Evolutionary conservation across 441 rosid species (phyloP), one percentile per base, ranked within the genome.

Genomic region (Euphorbia schlechtendalii): DNA sequence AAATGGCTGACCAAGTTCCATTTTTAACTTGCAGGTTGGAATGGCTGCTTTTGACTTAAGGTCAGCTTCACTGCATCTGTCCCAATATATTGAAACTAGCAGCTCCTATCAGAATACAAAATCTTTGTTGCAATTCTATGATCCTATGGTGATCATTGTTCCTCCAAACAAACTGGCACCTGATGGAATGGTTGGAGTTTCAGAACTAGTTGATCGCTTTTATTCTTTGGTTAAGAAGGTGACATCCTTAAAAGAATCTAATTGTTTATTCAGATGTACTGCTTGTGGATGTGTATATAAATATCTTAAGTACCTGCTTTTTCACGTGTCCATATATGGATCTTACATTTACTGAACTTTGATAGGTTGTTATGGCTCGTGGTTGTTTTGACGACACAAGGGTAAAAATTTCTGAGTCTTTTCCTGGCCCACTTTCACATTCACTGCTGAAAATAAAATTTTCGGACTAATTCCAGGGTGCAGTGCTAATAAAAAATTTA

Each of bases 371-470:
- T 61, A 76, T 89, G 83, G 86, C 89, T 22, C 96, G 99, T 54
- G 87, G 96, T 64, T 87, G 95, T 83, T 94, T 91, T 68, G 97
- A 91, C 70, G 99, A 94, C 74, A 94, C 55, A 89, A 91, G 99
- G 99, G 91, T 71, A 38, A 46, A 69, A 69, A 56, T 24, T 63
- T 71, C 56, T 65, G 36, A 55, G 56, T 10, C 45, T 76, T 66
- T 48, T 11, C 34, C 51, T 27, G 66, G 62, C 75, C 74, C 65
- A 69, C 56, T 61, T 52, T 30, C 66, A 58, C 53, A 9, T 69
- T 59, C 45, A 62, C 66, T 54, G 25, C 41, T 67, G 65, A 62
- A 51, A 48, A 56, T 71, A 69, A 17, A 49, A 58, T 69, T 71
- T 72, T 67, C 59, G 38, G 69, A 11, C 57, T 54, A 70, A 69